These are phyloP conservation scores for Serendipita indica DNA, from an alignment of 768 basidiomycete genomes.

Conservation along the genomic window DNA sequence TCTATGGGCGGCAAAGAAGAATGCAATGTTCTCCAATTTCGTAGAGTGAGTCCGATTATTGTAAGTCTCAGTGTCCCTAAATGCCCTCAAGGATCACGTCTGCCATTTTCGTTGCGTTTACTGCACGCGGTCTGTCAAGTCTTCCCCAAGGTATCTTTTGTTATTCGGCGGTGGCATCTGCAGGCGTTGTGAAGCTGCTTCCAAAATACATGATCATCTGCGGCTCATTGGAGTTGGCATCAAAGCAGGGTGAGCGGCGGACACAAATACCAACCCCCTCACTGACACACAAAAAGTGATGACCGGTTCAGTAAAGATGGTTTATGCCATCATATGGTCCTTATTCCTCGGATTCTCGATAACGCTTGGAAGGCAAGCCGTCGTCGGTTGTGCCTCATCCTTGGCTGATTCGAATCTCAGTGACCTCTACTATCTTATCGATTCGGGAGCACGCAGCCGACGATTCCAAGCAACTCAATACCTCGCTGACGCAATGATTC, in stretches of 20 bases:
- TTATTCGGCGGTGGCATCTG: conserved; percentile 80
- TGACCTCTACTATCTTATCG: conserved; percentile 62
- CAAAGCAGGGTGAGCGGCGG: not conserved
- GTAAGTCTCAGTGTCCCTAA: not conserved
- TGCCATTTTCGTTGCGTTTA: conserved; percentile 66
- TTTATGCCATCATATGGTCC: conserved; percentile 74
- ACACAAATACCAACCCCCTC: not conserved
- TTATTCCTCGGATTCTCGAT: conserved; percentile 37
- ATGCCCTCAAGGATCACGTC: conserved; percentile 48
- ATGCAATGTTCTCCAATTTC: conserved; percentile 72
- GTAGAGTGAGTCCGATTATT: conserved; percentile 55
- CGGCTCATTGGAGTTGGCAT: conserved; percentile 54
- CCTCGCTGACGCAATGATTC: conserved; percentile 19
- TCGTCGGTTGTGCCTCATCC: not conserved
- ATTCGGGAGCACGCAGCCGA: conserved; percentile 36
- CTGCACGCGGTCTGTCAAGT: conserved; percentile 66
- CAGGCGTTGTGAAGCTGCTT: conserved; percentile 74
- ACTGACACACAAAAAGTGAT: conserved; percentile 27
- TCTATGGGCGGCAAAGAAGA: conserved; percentile 57
- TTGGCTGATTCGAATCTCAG: conserved; percentile 51
- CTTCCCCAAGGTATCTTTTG: conserved; percentile 69
- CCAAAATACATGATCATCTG: conserved; percentile 83
- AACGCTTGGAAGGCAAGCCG: not conserved
- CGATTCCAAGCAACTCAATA: conserved; percentile 34
- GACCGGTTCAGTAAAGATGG: conserved; percentile 74